Evolutionary conservation across 1,284 basidiomycete species (phyloP), one percentile per base, ranked within the genome.

Genomic region (Malassezia slooffiae): DNA sequence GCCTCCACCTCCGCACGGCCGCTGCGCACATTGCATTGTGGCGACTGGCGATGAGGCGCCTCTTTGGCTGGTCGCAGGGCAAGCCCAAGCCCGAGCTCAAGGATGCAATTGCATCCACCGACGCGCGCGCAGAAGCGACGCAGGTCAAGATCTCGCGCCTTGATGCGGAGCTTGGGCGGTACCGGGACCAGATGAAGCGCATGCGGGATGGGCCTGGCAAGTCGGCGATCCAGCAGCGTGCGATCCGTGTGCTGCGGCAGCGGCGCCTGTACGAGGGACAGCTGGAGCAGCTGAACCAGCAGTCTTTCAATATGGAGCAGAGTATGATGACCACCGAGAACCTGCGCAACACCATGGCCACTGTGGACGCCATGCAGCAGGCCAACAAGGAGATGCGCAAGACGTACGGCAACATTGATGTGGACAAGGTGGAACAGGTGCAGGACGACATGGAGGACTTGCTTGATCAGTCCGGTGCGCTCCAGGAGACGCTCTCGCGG

Each of bases 331-430:
- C 88, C 13, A 96, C 91, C 4, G 93, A 97, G 72, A 97, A 97
- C 71, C 73, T 97, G 58, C 80, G 88, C 52, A 97, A 96, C 69
- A 97, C 93, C n/a, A 97, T 99, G 93, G 91, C 89, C n/a, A 97
- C 93, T 0, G 82, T 97, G 17, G 88, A 95, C 62, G 93, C 89
- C 5, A 96, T 99, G 90, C 81, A 88, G 67, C 71, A 78, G n/a
- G 90, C 93, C 15, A 96, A 96, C 74, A 95, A 93, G 74, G 89
- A 96, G 72, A 80, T 99, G 75, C 80, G 80, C 72, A 87, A 83
- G 70, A 91, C 96, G 72, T 99, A 97, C 69, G 90, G 91, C 38
- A 95, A 91, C 73, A 82, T 97, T 54, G 83, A 97, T 70, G 80
- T 99, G 54, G 87, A 93, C 75, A 93, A 96, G 79, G 96, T 99